Percentiles rank a stretch among this genome's conserved stretches.
Conservation (phyloP, 768 basidiomycete genomes). For the Leccinum olivaceopallidum region DNA sequence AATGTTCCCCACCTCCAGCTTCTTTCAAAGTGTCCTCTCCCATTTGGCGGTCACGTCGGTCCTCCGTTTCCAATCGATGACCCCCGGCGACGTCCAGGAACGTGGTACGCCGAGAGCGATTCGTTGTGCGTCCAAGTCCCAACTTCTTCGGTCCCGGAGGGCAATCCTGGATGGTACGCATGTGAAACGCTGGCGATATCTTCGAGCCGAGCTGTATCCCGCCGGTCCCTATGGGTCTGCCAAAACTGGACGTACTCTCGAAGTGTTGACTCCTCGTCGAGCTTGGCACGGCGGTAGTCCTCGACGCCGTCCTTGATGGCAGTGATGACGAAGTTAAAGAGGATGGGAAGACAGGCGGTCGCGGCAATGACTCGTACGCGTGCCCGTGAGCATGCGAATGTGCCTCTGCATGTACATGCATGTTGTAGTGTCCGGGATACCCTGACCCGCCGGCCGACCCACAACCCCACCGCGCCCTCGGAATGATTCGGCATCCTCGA, state of each 20-base stretch:
- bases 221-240: slow-evolving; percentile 39
- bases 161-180: slow-evolving; percentile 57
- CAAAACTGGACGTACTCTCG: slow-evolving; percentile 49
- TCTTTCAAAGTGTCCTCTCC: slow-evolving; percentile 98
- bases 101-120: slow-evolving; percentile 51
- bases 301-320: slow-evolving; percentile 85
- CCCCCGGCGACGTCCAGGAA: slow-evolving; percentile 61
- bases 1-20: slow-evolving; percentile 94
- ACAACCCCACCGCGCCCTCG: background rate
- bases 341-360: slow-evolving; percentile 80
- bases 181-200: slow-evolving; percentile 69
- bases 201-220: slow-evolving; percentile 52
- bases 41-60: slow-evolving; percentile 74
- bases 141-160: slow-evolving; percentile 6
- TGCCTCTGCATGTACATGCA: slow-evolving; percentile 17
- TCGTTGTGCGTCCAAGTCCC: slow-evolving; percentile 38
- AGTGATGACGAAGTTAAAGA: slow-evolving; percentile 85
- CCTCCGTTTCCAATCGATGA: slow-evolving; percentile 78
- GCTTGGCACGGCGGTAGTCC: slow-evolving; percentile 78
- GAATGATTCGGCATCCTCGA: too few species aligned
- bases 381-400: slow-evolving; percentile 1
- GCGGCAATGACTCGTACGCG: slow-evolving; percentile 38
- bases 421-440: background rate
- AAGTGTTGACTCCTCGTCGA: slow-evolving; percentile 97
- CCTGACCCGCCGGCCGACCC: background rate